Conservation (phyloP, 2,329 filamentous ascomycete genomes). For the Eurotiales sp. region DNA sequence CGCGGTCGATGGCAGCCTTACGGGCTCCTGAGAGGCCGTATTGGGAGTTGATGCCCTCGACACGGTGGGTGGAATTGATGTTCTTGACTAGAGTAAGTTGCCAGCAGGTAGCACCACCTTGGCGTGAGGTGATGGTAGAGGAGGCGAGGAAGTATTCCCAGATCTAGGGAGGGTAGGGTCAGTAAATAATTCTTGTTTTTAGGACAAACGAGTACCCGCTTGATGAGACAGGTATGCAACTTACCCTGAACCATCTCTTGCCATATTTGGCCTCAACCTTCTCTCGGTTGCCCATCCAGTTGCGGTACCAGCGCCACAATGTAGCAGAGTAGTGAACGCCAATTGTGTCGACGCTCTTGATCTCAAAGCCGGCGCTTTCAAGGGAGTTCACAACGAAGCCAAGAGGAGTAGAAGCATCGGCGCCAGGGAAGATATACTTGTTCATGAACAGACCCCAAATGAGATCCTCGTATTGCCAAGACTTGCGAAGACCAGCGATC, state of each 20-base stretch:
- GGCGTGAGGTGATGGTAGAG: constrained; percentile 77
- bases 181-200: too few species aligned
- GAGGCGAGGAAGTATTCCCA: constrained; percentile 91
- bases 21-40: constrained; percentile 66
- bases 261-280: constrained; percentile 96
- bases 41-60: constrained; percentile 69
- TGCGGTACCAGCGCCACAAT: constrained; percentile 96
- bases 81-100: constrained; percentile 88
- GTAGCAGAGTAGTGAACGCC: constrained; percentile 97
- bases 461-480: constrained; percentile 97
- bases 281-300: constrained; percentile 92
- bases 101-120: constrained; percentile 80
- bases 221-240: too few species aligned
- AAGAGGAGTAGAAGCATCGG: constrained; percentile 89
- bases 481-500: constrained; percentile 87
- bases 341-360: constrained; percentile 89
- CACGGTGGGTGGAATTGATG: constrained; percentile 78
- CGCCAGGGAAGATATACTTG: constrained; percentile 97
- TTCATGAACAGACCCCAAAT: constrained; percentile 99
- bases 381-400: constrained; percentile 81
- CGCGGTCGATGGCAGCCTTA: constrained; percentile 38
- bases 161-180: constrained; percentile 52
- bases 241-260: constrained; percentile 87
- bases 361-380: constrained; percentile 82
- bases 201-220: too few species aligned